These are phyloP conservation scores for Grifola frondosa DNA, from an alignment of 1,284 basidiomycete species.

Conservation along the genomic window DNA sequence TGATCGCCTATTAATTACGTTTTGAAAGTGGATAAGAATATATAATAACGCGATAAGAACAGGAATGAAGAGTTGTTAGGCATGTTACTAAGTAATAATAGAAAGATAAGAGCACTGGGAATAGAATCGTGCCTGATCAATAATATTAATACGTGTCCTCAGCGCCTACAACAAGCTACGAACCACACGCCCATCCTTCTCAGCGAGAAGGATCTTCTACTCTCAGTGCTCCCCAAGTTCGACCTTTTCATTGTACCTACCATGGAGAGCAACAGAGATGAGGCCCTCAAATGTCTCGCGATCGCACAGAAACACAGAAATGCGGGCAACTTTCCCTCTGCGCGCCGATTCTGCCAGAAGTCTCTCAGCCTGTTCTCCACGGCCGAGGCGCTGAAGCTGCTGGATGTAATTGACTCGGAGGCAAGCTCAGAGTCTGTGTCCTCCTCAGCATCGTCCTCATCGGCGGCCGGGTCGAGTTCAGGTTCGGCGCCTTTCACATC, in stretches of 20 bases:
- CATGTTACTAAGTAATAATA: no score
- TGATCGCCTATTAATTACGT: no score
- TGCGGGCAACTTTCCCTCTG: slow-evolving; percentile 71
- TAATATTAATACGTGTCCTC: no score
- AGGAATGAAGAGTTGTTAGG: no score
- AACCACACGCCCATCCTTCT: no score
- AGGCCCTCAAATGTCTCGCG: slow-evolving; percentile 76
- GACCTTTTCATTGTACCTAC: not conserved
- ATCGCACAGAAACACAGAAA: slow-evolving; percentile 78
- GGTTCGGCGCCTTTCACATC: slow-evolving; percentile 42
- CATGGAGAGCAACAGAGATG: slow-evolving; percentile 91
- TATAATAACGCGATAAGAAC: no score
- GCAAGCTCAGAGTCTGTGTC: slow-evolving; percentile 26
- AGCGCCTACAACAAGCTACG: no score
- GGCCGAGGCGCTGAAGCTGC: slow-evolving; percentile 70
- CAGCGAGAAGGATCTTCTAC: no score
- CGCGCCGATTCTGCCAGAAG: slow-evolving; percentile 91
- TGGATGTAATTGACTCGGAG: slow-evolving; percentile 62
- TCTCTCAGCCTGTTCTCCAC: slow-evolving; percentile 84
- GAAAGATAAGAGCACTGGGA: no score
- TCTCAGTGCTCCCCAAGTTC: slow-evolving; percentile 9
- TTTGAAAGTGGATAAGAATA: no score
- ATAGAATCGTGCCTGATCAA: no score
- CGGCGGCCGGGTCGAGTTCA: slow-evolving; percentile 31
- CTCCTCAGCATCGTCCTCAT: slow-evolving; percentile 36